A percentile compares a stretch with the other conserved stretches of the same genome.
These are phyloP conservation scores for Coemansia sp. DNA, from an alignment of 371 early-diverging fungal species.

Conservation along the genomic window DNA sequence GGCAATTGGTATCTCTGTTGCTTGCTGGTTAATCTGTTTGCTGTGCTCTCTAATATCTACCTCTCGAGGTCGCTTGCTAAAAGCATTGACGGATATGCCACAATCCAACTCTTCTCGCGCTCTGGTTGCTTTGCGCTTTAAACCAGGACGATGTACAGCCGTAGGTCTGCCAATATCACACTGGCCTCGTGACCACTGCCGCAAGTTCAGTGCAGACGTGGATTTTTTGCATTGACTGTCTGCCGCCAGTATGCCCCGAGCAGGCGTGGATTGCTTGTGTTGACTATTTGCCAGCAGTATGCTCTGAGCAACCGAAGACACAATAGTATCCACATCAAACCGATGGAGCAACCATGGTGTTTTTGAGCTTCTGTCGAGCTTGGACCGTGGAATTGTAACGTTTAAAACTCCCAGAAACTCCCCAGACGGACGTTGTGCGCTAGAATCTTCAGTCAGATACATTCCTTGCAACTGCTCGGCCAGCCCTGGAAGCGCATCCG, in stretches of 20 bases:
- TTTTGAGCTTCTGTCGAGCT: constrained; percentile 22
- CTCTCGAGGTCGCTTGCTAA: background rate
- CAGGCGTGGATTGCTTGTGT: background rate
- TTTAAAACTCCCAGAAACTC: constrained; percentile 22
- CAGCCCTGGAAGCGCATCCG: constrained; percentile 14
- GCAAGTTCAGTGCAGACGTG: background rate
- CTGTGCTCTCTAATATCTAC: background rate
- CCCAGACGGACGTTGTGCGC: background rate
- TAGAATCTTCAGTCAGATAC: background rate
- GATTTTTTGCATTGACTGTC: background rate
- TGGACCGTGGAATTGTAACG: constrained; percentile 4
- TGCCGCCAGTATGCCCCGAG: background rate
- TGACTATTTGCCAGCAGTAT: background rate
- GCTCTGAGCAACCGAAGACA: background rate
- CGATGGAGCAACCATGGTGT: constrained; percentile 5
- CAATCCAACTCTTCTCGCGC: background rate
- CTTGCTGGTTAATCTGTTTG: background rate
- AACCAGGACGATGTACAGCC: background rate
- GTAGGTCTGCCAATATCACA: constrained; percentile 3
- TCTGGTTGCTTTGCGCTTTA: constrained; percentile 6
- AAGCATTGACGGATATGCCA: background rate
- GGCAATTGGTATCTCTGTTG: background rate
- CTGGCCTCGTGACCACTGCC: constrained; percentile 15
- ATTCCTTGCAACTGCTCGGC: constrained; percentile 1
- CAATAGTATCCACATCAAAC: constrained; percentile 18